Conservation (phyloP, 345 rosid species). For the Acer campestre region DNA sequence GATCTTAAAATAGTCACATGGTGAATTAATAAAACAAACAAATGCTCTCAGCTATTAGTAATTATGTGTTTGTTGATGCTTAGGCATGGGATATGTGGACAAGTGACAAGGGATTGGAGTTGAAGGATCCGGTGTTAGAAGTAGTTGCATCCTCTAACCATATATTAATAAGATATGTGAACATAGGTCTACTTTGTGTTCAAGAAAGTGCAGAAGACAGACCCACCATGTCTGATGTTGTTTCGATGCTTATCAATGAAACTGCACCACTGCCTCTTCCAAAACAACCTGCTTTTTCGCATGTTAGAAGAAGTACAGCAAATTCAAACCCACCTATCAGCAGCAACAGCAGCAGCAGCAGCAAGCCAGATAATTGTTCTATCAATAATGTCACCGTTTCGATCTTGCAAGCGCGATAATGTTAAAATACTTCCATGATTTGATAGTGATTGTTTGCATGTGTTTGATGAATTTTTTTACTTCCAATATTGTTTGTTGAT, state of each 20-base stretch:
- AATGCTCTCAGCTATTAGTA: no score
- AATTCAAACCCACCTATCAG: not conserved
- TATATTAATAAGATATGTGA: conserved; percentile 21
- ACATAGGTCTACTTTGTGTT: conserved; percentile 34
- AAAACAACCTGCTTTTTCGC: conserved; percentile 32
- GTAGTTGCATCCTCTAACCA: not conserved
- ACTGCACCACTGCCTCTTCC: conserved; percentile 20
- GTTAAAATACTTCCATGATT: no score
- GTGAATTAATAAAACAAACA: no score
- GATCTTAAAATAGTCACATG: no score
- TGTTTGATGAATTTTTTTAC: no score
- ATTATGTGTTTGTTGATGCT: not conserved
- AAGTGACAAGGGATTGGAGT: conserved; percentile 12
- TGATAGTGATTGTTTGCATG: no score
- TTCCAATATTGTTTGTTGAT: no score
- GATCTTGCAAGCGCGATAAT: conserved; percentile 13
- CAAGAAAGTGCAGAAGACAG: conserved; percentile 33
- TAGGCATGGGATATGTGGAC: conserved; percentile 43
- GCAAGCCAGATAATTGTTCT: not conserved
- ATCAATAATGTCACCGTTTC: conserved; percentile 20
- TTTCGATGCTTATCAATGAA: conserved; percentile 33
- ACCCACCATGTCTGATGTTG: conserved; percentile 27
- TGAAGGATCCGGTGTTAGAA: conserved; percentile 19
- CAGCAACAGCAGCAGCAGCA: no score
- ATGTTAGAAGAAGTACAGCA: conserved; percentile 11